Base-by-base conservation (phyloP, 129 eudicot species). In the Flaveria linearis region DNA sequence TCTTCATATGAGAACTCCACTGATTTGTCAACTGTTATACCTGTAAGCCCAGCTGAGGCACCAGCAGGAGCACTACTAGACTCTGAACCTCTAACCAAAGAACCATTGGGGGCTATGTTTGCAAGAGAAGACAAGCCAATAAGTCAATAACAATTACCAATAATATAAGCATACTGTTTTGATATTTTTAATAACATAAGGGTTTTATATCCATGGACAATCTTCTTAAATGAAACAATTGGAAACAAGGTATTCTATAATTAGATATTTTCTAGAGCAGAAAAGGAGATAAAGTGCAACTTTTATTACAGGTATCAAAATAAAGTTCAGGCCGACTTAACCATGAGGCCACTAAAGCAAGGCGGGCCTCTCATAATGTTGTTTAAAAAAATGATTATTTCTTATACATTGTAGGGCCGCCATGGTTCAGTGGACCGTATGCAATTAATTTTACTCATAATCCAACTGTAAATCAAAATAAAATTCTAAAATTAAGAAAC, bases 1-100 rank as follows among this genome's bases (percentile, higher is more conserved):
- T 95, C 99, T 78, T 91, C 96, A 82, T 91, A 91, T 16, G 97
- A 84, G 82, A 95, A 95, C 88, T 95, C 99, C 71, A 95, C 97
- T 69, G 97, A 95, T 80, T 91, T 95, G 74, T 91, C 99, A 39
- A 95, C 97, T 12, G 88, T 89, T 69, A 95, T 89, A 62, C 99
- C 97, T 9, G 92, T 81, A 55, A 86, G 87, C 63, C 85, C 88
- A 69, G 93, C 84, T 63, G 87, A 73, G 41, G 88, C 63, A 17
- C 82, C 89, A 72, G 73, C 90, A 72, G 84, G 82, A 78, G 60
- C 50, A 18, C 81, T 82, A 78, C 86, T 22, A 36, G 87, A 70
- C 41, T 83, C 82, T 61, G 81, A 74, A 57, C 79, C 82, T 81
- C 87, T 83, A 62, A 68, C 53, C 13, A 57, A 56, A 61, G 75